Base-by-base conservation (phyloP, 2,329 filamentous ascomycete species). In the Phoma sp. region DNA sequence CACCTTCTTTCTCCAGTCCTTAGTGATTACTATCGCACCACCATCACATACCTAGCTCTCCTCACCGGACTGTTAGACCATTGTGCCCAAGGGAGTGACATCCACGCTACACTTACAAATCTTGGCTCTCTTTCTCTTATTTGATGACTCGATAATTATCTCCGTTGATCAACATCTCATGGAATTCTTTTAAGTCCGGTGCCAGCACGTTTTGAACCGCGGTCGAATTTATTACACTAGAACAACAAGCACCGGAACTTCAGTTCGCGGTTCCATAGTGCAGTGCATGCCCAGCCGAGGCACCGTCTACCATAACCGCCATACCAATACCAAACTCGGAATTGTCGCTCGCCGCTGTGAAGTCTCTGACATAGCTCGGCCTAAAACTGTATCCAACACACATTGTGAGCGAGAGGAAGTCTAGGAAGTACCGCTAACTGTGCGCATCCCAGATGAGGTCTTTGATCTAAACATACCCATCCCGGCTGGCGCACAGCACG, bases 281-380 rank as follows among this genome's bases (percentile, higher is more conserved):
- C 37, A 96, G 78, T 0, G 92, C 92, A 74, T 96, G 87, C 42
- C 92, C 86, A 65, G 90, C 93, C 33, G 89, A 78, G 0, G 88
- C 82, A 0, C 92, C 92, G 75, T 89, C 96, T 0, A 88, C 88
- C 0, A 92, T 89, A 3, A 96, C 87, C 0, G 90, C 90, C 0
- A 96, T 92, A 0, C 92, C 92, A 75, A 96, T 96, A 0, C 92
- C 91, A 20, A 96, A 78, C 77, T 96, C 92, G 67, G 96, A 96
- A 71, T 96, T 96, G 69, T 96, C 96, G 72, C 92, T 96, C 0
- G 91, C 92, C 0, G 91, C 93, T 0, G 91, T 96, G 66, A 96
- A 95, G 68, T 90, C 92, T 75, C 96, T 91, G 2, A 91, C 93
- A 10, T 83, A 82, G 1, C 84, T 83, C 1, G 92, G 72, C 29